Percentiles rank a stretch among this genome's conserved stretches.
Evolutionary conservation across 2,329 filamentous ascomycete species (phyloP).

Genomic region (Stenocarpella maydis): DNA sequence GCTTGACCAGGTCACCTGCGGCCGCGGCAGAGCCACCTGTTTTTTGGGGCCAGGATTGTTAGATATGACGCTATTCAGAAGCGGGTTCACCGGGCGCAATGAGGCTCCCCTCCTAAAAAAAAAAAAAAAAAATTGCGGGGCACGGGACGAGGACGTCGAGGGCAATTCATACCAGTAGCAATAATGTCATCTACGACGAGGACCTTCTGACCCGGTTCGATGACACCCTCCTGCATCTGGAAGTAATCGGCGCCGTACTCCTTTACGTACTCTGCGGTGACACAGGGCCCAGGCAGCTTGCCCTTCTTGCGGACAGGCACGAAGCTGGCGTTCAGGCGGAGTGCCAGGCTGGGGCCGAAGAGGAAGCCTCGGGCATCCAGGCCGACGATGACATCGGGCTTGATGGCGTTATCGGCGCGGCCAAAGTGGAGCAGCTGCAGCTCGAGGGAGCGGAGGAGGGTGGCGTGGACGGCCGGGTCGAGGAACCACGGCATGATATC

Average conservation of each 20-base stretch:
- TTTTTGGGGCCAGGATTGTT: conserved; percentile 32
- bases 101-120: too few species aligned
- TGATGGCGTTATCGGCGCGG: conserved; percentile 50
- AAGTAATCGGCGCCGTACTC: conserved; percentile 96
- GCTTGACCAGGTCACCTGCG: conserved; percentile 83
- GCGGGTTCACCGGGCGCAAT: neutral
- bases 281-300: conserved; percentile 90
- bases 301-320: conserved; percentile 94
- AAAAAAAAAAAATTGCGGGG: neutral
- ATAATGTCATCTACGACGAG: conserved; percentile 98
- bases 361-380: conserved; percentile 95
- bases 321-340: conserved; percentile 84
- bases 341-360: conserved; percentile 88
- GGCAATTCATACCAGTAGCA: conserved; percentile 78
- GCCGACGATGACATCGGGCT: conserved; percentile 90
- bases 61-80: neutral
- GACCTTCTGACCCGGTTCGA: conserved; percentile 87
- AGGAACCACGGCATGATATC: conserved; percentile 98
- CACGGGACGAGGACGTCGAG: neutral
- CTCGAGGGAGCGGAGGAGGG: conserved; percentile 84
- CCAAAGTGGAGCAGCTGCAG: conserved; percentile 73
- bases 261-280: conserved; percentile 88
- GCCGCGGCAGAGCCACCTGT: conserved; percentile 90
- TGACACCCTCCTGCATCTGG: conserved; percentile 89
- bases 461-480: conserved; percentile 74